A percentile compares a stretch with the other conserved stretches of the same genome.
These are phyloP conservation scores for Eucalyptus cloeziana DNA, from an alignment of 345 rosid species.

Conservation along the genomic window DNA sequence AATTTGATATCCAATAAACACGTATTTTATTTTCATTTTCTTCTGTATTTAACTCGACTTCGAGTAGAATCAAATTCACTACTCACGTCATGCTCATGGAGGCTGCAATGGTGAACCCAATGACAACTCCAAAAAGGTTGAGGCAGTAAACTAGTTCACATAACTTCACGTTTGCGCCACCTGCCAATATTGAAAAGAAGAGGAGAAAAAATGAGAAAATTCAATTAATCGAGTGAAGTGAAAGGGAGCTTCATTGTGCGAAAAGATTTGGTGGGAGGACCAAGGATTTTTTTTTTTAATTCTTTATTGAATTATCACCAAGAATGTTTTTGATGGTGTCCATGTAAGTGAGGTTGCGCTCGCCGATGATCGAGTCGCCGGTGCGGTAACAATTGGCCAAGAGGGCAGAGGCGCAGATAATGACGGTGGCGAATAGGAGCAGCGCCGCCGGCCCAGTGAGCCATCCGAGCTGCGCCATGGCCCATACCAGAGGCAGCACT, in stretches of 20 bases:
- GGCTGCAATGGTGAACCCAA: conserved; percentile 41
- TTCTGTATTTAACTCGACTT: neutral
- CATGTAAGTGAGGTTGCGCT: conserved; percentile 60
- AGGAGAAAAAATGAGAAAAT: too few relatives aligned
- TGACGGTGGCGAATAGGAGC: conserved; percentile 54
- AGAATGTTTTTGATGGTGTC: conserved; percentile 48
- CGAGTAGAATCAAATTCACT: neutral
- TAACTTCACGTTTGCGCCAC: too few relatives aligned
- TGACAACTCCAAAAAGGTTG: neutral
- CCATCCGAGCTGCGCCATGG: conserved; percentile 72
- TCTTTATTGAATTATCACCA: conserved; percentile 21
- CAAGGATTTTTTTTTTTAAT: too few relatives aligned
- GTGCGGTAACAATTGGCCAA: conserved; percentile 55
- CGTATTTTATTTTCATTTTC: neutral
- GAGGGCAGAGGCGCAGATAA: conserved; percentile 47
- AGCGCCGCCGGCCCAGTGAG: conserved; percentile 45
- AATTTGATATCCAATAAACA: neutral
- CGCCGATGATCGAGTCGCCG: conserved; percentile 44
- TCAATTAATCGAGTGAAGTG: neutral
- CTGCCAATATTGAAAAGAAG: too few relatives aligned
- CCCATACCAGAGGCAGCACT: conserved; percentile 63
- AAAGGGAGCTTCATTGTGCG: too few relatives aligned
- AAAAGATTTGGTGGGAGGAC: too few relatives aligned
- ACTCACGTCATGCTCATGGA: conserved; percentile 32
- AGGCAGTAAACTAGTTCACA: too few relatives aligned